Evolutionary conservation across 805 yeast species (phyloP), one percentile per base, ranked within the genome.

Genomic region (Candida insectorum): DNA sequence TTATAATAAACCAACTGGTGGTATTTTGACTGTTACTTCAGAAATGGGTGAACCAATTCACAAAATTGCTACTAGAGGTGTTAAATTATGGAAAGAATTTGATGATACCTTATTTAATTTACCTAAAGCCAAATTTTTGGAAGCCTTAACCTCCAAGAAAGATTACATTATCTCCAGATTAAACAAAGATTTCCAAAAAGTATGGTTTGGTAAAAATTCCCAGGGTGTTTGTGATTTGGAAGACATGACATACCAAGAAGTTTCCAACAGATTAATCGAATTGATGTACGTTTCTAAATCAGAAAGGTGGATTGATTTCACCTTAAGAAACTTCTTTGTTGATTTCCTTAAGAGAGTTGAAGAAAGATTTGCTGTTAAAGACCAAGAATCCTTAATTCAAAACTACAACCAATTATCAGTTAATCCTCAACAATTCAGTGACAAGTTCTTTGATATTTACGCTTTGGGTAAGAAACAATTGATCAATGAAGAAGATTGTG

Each of bases 1-100:
- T 30, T 93, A 93, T 71, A 84, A 85, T 70, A 82, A 82, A 56
- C 91, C 96, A 54, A 81, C 97, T 40, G 98, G 98, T 70, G 99
- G 98, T 65, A 79, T 93, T 47, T 71, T 93, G 49, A 91, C 98
- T 36, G 98, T 93, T 42, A 75, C 85, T 58, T 91, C 97, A 12
- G 99, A 93, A 72, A 93, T 93, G 98, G 98, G 99, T 58, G 98
- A 93, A 71, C 98, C 98, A 55, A 93, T 93, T 56, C 99, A 93
- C 68, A 93, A 93, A 72, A 77, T 93, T 48, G 97, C 98, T 19
- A 93, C 99, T 39, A 82, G 98, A 61, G 97, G 96, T 73, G 97
- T 93, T 40, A 58, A 85, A 64, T 79, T 93, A 60, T 93, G 99
- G 98, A 85, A 87, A 60, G 97, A 93, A 68, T 72, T 93, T 69